Evolutionary conservation across 176 grass and related monocot species (phyloP), one percentile per base, ranked within the genome.

Genomic region (Zea luxurians): DNA sequence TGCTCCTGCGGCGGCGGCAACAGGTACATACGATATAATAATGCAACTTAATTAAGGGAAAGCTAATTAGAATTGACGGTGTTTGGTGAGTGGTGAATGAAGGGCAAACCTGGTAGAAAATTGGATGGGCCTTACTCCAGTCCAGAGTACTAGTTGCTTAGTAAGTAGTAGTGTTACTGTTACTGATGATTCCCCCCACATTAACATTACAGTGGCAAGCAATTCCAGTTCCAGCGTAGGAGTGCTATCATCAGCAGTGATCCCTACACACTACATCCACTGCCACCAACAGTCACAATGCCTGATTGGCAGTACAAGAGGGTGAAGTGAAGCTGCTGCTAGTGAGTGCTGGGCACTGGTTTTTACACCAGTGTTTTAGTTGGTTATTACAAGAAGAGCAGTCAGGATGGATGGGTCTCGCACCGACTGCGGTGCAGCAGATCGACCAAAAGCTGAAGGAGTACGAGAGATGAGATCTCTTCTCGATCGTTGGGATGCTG

Each of bases 241-340:
- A 21, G 55, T 59, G 21, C 66, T 48, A 21, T 79, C 48, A 78
- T 64, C 44, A 18, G 10, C 58, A 55, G 66, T 13, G 43, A 69
- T 34, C 69, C 60, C 12, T 66, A 49, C 76, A 63, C n/a, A n/a
- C n/a, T n/a, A n/a, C n/a, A n/a, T 74, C 48, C 21, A 72, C 49
- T 44, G 60, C 74, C 64, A 66, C 53, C 44, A 52, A 66, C 44
- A 44, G 50, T 68, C 43, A 54, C 10, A 71, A 54, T 57, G 65
- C 40, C 13, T 21, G 1, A 57, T 18, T 3, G 49, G 13, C 4
- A 50, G 48, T 73, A 49, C 63, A 63, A 45, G 46, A 83, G 55
- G 17, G 45, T 64, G 80, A 79, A 79, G 63, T 80, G 70, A 88
- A 88, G 70, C 35, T 70, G 63, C 80, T 70, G 16, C 27, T n/a